Conservation (phyloP, 495 filamentous ascomycete genomes). For the Arthonia radiata region DNA sequence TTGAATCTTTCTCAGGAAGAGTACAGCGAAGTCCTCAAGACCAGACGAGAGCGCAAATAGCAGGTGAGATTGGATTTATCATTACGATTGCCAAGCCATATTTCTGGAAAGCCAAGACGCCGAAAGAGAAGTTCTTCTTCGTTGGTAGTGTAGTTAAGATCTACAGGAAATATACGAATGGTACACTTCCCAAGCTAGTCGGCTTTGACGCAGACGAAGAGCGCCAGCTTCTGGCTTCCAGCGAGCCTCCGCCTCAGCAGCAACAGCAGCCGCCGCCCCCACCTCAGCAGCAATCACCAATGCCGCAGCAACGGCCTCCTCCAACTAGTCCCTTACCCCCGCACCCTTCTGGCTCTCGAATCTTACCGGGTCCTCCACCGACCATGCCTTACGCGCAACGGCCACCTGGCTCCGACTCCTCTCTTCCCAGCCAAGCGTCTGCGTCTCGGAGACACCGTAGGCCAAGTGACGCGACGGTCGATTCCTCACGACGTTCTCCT, state of each 20-base stretch:
- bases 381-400: no score
- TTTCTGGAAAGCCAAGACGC: conserved; percentile 79
- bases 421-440: no score
- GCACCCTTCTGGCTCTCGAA: no score
- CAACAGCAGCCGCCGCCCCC: neutral
- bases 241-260: neutral
- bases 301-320: no score
- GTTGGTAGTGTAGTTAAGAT: conserved; percentile 88
- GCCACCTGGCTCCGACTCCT: no score
- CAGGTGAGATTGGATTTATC: conserved; percentile 57
- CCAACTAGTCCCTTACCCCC: no score
- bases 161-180: conserved; percentile 82
- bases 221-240: conserved; percentile 35
- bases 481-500: no score
- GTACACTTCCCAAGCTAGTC: conserved; percentile 48
- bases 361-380: no score
- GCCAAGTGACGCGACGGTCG: no score
- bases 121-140: conserved; percentile 96
- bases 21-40: no score
- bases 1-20: conserved; percentile 61
- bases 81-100: conserved; percentile 82
- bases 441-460: no score
- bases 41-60: conserved; percentile 35
- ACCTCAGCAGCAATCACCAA: conserved; percentile 1
- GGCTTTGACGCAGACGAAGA: conserved; percentile 65